A percentile compares a stretch with the other conserved stretches of the same genome.
These are phyloP conservation scores for Oryza rufipogon DNA, from an alignment of 176 grass and related monocot species.

Conservation along the genomic window DNA sequence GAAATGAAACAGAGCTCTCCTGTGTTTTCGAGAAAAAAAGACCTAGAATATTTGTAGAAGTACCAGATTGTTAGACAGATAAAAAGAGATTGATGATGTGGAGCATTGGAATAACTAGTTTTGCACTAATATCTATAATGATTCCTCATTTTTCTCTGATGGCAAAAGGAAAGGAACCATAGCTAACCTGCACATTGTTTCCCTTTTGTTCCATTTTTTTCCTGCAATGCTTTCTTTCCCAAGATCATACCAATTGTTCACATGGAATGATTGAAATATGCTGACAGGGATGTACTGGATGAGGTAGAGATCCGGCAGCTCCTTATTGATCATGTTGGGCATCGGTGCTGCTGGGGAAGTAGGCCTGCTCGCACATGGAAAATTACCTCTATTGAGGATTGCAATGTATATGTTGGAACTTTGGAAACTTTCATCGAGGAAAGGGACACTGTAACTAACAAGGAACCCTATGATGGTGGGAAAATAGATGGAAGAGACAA, in stretches of 20 bases:
- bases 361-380: conserved; percentile 81
- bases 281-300: conserved; percentile 66
- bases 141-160: not conserved
- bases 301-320: conserved; percentile 89
- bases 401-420: conserved; percentile 85
- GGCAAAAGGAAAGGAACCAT: not conserved
- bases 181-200: not conserved
- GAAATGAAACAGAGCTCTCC: no score
- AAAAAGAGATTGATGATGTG: not conserved
- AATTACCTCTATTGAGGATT: conserved; percentile 77
- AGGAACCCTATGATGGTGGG: conserved; percentile 61
- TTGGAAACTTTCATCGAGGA: conserved; percentile 93
- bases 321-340: conserved; percentile 81
- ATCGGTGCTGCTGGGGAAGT: conserved; percentile 93
- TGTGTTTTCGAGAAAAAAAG: no score
- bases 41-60: not conserved
- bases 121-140: conserved; percentile 6
- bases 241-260: not conserved
- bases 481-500: conserved; percentile 74
- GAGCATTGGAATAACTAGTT: not conserved
- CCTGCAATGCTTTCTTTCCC: not conserved
- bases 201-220: not conserved
- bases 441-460: conserved; percentile 61
- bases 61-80: not conserved
- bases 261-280: conserved; percentile 47